A percentile compares a stretch with the other conserved stretches of the same genome.
These are phyloP conservation scores for Solanum pennellii DNA, from an alignment of 257 asterid genomes.

Conservation along the genomic window DNA sequence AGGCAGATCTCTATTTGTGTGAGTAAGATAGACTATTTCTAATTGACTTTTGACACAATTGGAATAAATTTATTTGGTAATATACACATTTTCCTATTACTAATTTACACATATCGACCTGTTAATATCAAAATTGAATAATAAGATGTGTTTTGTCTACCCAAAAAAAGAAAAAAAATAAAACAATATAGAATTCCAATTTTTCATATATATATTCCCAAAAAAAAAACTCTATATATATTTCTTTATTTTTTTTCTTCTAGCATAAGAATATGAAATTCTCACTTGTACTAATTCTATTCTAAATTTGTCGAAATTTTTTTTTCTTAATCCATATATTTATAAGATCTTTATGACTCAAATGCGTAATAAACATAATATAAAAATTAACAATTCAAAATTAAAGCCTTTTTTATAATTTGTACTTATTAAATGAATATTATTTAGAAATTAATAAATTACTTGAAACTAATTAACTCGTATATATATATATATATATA, in stretches of 20 bases:
- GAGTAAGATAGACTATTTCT: too few relatives aligned
- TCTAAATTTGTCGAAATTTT: neutral
- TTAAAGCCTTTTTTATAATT: too few relatives aligned
- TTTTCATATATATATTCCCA: neutral
- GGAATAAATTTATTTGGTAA: too few relatives aligned
- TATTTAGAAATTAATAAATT: neutral
- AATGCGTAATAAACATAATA: too few relatives aligned
- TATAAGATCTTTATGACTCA: neutral
- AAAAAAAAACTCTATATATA: neutral
- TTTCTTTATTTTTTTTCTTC: neutral
- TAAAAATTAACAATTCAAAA: too few relatives aligned
- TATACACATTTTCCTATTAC: too few relatives aligned
- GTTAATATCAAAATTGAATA: neutral
- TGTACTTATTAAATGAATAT: too few relatives aligned
- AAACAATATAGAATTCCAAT: neutral
- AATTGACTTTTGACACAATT: too few relatives aligned
- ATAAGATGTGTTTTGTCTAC: neutral
- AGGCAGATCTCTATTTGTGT: too few relatives aligned
- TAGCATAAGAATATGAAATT: neutral
- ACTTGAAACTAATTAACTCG: neutral
- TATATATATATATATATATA: neutral
- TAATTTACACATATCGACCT: too few relatives aligned
- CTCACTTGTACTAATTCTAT: neutral
- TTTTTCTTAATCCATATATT: neutral
- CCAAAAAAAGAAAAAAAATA: neutral